Conservation (phyloP, 495 filamentous ascomycete genomes). For the Astrocystis sublimbata region DNA sequence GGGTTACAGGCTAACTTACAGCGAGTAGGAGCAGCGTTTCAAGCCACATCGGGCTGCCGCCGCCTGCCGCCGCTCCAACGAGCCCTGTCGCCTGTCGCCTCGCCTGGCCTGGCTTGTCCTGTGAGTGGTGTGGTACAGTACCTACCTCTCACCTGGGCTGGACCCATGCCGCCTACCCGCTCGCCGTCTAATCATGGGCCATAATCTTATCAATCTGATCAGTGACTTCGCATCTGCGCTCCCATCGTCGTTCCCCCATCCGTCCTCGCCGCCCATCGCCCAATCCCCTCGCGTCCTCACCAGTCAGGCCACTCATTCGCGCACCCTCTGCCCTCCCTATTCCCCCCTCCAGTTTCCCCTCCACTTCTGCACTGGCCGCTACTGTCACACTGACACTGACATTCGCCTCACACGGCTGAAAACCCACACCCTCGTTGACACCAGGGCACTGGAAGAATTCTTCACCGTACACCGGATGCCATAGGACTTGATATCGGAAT, state of each 20-base stretch:
- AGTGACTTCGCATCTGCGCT: slow-evolving; percentile 31
- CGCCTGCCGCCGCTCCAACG: neutral
- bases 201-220: slow-evolving; percentile 47
- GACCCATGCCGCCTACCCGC: no score
- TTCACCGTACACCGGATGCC: neutral
- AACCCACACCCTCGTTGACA: neutral
- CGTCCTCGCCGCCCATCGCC: neutral
- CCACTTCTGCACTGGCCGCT: neutral
- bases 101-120: no score
- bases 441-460: neutral
- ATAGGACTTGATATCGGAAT: no score
- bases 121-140: no score
- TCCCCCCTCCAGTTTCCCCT: neutral
- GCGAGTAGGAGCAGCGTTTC: neutral
- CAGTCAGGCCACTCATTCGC: neutral
- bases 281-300: slow-evolving; percentile 13
- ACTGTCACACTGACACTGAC: no score
- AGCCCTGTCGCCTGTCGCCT: no score
- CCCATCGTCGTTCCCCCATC: slow-evolving; percentile 17
- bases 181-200: no score
- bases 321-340: neutral
- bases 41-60: neutral
- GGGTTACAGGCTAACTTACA: neutral
- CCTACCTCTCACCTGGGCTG: no score
- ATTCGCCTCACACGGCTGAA: neutral